Conservation (phyloP, 345 rosid genomes). For the Gossypium sturtianum region DNA sequence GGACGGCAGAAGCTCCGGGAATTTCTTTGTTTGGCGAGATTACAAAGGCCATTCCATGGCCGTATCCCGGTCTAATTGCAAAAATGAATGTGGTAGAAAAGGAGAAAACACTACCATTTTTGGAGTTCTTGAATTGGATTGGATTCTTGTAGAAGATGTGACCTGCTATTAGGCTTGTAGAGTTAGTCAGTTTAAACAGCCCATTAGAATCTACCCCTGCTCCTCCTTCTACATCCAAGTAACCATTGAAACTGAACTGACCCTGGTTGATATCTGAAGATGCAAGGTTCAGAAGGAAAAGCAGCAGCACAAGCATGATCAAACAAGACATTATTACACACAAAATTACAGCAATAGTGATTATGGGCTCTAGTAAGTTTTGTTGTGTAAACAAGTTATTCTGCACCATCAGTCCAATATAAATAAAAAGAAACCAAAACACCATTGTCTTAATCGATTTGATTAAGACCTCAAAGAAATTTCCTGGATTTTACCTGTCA, state of each 20-base stretch:
- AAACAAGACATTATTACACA: background rate
- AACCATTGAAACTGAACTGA: slow-evolving; percentile 33
- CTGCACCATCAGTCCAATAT: too few relatives aligned
- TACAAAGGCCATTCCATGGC: slow-evolving; percentile 37
- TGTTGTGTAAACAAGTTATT: too few relatives aligned
- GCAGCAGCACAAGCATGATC: background rate
- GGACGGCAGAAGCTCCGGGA: background rate
- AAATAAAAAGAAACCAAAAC: too few relatives aligned
- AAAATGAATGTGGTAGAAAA: slow-evolving; percentile 26
- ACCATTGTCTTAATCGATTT: too few relatives aligned
- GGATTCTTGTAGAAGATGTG: slow-evolving; percentile 36
- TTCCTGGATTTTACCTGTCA: too few relatives aligned
- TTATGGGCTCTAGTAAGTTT: too few relatives aligned
- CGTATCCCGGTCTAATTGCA: background rate
- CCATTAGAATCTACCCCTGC: slow-evolving; percentile 38
- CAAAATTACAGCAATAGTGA: background rate
- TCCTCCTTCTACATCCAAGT: slow-evolving; percentile 24
- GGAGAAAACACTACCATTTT: background rate
- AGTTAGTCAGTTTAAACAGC: slow-evolving; percentile 44
- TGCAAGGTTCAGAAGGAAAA: background rate
- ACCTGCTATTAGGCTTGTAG: slow-evolving; percentile 25
- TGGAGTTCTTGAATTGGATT: slow-evolving; percentile 14
- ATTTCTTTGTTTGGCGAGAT: slow-evolving; percentile 30
- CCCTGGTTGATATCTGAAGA: slow-evolving; percentile 15
- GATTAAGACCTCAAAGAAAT: too few relatives aligned